These are phyloP conservation scores for Fusarium gaditjirri DNA, from an alignment of 2,329 filamentous ascomycete genomes.

Conservation along the genomic window DNA sequence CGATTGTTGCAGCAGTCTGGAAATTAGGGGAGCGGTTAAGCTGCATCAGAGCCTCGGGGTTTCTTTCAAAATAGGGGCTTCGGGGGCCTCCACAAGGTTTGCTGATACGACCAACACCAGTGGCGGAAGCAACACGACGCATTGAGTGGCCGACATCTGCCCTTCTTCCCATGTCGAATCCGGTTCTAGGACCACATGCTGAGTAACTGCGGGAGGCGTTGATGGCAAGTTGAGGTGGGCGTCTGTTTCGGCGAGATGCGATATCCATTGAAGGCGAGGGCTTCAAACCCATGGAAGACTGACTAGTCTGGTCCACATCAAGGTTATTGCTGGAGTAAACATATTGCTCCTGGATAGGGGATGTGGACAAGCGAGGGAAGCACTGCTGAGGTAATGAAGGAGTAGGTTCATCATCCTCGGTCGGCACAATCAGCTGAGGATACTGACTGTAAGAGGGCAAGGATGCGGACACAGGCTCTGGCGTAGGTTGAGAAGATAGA, in stretches of 20 bases:
- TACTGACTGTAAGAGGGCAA: slow-evolving; percentile 34
- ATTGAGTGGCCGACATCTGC: slow-evolving; percentile 60
- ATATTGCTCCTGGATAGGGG: slow-evolving; percentile 35
- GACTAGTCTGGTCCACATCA: slow-evolving; percentile 26
- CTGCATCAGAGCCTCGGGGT: slow-evolving; percentile 57
- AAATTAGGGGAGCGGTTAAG: slow-evolving; percentile 56
- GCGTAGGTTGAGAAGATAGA: slow-evolving; percentile 32
- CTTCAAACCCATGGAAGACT: slow-evolving; percentile 51
- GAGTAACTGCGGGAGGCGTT: slow-evolving; percentile 58
- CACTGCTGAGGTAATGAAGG: slow-evolving; percentile 39
- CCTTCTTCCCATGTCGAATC: slow-evolving; percentile 58
- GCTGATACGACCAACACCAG: slow-evolving; percentile 52
- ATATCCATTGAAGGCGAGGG: slow-evolving; percentile 65
- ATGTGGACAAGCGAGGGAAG: slow-evolving; percentile 36
- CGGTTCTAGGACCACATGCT: slow-evolving; percentile 57
- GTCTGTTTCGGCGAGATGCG: slow-evolving; percentile 61
- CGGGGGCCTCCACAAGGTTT: slow-evolving; percentile 48
- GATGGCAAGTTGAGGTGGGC: slow-evolving; percentile 58
- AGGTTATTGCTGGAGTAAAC: slow-evolving; percentile 30
- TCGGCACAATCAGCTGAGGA: slow-evolving; percentile 40
- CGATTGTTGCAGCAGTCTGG: slow-evolving; percentile 53
- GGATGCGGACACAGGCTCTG: slow-evolving; percentile 32
- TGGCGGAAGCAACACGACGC: slow-evolving; percentile 64
- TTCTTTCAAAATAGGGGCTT: slow-evolving; percentile 57
- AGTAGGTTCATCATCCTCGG: slow-evolving; percentile 37